Evolutionary conservation across 495 filamentous ascomycete species (phyloP), one percentile per base, ranked within the genome.

Genomic region (Podospora comata): DNA sequence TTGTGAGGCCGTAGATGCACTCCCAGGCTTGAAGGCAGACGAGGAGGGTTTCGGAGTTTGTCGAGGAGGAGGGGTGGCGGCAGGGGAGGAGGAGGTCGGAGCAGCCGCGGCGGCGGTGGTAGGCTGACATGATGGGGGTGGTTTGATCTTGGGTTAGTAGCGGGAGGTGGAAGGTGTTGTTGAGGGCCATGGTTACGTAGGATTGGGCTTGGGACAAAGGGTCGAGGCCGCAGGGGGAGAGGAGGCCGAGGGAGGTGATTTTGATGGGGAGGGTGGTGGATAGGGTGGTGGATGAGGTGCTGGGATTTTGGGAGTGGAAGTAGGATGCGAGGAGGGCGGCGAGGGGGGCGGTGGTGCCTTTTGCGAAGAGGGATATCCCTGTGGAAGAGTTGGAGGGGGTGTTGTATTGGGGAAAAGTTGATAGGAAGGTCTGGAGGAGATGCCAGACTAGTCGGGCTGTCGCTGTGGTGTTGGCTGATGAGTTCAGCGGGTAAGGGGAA

Each of bases 191-290:
- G 18, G 83, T 75, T 2, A 89, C 85, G 71, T 93, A 94, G 60
- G 79, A 85, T 1, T 87, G 85, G 13, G 80, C 83, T 78, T 94
- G 90, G 9, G 88, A 83, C n/a, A 87, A 73, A 61, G 87, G 83
- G 76, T 96, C 92, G 61, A 94, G 82, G 39, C 39, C 39, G 69
- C 92, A 93, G 53, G 90, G 91, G 74, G 94, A 93, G 61, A 92
- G 72, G 61, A 89, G 86, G 13, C 85, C 82, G 0, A 89, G 75
- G 18, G 87, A 82, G 20, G 80, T 79, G 9, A 91, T 78, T 60
- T 86, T 83, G 56, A 91, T 83, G 55, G 83, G 78, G 5, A 84
- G 77, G 0, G 80, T 80, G 2, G 79, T 82, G 1, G 74, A 72
- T 60, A 64, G 66, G 55, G 85, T n/a, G 74, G 23, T 23, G 23